These are phyloP conservation scores for Amesomyces nigricolor DNA, from an alignment of 2,329 filamentous ascomycete genomes.

Conservation along the genomic window DNA sequence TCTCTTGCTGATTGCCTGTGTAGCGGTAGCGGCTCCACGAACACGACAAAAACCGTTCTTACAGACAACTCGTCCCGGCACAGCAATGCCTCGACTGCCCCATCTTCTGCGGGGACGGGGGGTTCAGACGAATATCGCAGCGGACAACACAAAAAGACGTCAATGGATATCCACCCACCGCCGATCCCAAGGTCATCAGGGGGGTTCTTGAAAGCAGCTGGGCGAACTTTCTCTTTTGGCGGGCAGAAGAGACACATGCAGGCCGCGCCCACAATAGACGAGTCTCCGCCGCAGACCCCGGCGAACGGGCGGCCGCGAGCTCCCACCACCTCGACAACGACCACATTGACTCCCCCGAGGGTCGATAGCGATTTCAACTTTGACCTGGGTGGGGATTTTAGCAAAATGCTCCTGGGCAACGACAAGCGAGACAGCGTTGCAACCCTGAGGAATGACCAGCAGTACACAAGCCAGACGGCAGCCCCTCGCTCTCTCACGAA, in stretches of 20 bases:
- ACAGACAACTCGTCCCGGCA: constrained; percentile 57
- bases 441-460: constrained; percentile 38
- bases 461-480: constrained; percentile 32
- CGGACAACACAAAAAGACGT: constrained; percentile 34
- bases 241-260: constrained; percentile 46
- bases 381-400: constrained; percentile 54
- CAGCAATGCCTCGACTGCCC: constrained; percentile 57
- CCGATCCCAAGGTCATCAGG: constrained; percentile 43
- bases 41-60: constrained; percentile 54
- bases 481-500: constrained; percentile 42
- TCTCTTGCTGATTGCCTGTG: constrained; percentile 11
- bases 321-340: constrained; percentile 49
- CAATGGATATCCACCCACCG: constrained; percentile 37
- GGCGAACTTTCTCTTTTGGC: constrained; percentile 56
- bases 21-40: constrained; percentile 56
- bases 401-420: constrained; percentile 50
- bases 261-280: constrained; percentile 34
- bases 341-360: constrained; percentile 48
- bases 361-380: constrained; percentile 43
- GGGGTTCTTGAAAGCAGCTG: constrained; percentile 51
- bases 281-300: constrained; percentile 34
- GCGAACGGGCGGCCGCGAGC: constrained; percentile 43
- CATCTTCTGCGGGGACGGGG: constrained; percentile 48
- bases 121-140: constrained; percentile 38
- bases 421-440: constrained; percentile 49